phyloP scores from a whole-genome alignment of 805 yeast genomes.

The Pichia membranifaciens region DNA sequence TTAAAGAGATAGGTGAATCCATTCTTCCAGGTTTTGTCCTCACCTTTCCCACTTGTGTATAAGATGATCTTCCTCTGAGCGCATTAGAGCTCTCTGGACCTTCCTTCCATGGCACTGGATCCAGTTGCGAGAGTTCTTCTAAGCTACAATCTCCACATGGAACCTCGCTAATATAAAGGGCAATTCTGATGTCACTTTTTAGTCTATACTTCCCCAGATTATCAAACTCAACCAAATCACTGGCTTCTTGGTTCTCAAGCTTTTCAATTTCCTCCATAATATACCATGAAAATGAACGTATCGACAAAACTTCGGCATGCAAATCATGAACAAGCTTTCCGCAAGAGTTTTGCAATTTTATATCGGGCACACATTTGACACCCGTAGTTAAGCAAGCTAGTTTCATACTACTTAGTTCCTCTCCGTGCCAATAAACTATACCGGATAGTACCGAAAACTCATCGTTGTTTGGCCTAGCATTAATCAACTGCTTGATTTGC shows the following conservation, averaged over 20 bases:
- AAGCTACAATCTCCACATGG: constrained; percentile 93
- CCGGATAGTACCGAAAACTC: constrained; percentile 89
- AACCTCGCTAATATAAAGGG: constrained; percentile 61
- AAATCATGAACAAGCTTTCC: constrained; percentile 78
- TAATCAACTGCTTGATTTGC: constrained; percentile 2
- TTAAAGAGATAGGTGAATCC: constrained; percentile 65
- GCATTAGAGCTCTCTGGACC: no score
- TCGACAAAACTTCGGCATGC: constrained; percentile 81
- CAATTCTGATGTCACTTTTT: constrained; percentile 39
- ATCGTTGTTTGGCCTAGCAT: constrained; percentile 44
- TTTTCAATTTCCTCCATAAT: constrained; percentile 43
- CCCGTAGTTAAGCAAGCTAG: constrained; percentile 48
- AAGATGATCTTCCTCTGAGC: constrained; percentile 19
- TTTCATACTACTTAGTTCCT: neutral
- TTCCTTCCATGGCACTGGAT: constrained; percentile 11
- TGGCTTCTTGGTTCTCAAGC: constrained; percentile 11
- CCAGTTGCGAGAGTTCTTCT: constrained; percentile 32
- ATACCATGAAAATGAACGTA: constrained; percentile 63
- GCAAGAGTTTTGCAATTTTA: constrained; percentile 26
- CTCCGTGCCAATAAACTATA: constrained; percentile 35
- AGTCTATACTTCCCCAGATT: constrained; percentile 24
- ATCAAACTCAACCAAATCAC: constrained; percentile 5
- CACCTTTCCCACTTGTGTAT: constrained; percentile 53
- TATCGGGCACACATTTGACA: constrained; percentile 68
- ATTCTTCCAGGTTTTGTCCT: constrained; percentile 90